phyloP scores from a whole-genome alignment of 179 eudicot species.

The Beta lomatogona region DNA sequence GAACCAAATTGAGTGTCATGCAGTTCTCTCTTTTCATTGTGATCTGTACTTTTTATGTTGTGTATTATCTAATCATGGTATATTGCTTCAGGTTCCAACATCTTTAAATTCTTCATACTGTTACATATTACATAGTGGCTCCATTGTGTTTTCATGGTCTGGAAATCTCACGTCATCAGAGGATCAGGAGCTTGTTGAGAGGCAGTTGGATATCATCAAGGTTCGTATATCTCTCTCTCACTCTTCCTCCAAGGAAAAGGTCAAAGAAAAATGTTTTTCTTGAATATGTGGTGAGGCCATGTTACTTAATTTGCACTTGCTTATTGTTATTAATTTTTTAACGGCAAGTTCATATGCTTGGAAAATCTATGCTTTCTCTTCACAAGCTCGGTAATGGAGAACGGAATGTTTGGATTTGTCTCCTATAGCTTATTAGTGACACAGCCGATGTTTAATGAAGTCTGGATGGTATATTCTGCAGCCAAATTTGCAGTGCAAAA shows the following conservation, averaged over 20 bases:
- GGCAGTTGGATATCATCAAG: slow-evolving; percentile 89
- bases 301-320: not conserved
- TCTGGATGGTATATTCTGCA: slow-evolving; percentile 42
- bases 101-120: slow-evolving; percentile 90
- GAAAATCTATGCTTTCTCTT: too few species aligned
- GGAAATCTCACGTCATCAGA: slow-evolving; percentile 71
- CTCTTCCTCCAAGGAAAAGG: not conserved
- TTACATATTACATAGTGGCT: slow-evolving; percentile 85
- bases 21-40: slow-evolving; percentile 1
- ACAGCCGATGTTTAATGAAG: not conserved
- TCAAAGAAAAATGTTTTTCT: not conserved
- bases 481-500: slow-evolving; percentile 81
- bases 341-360: not conserved
- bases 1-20: not conserved
- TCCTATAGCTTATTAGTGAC: not conserved
- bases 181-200: slow-evolving; percentile 89
- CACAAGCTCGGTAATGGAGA: not conserved
- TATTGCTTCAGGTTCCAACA: slow-evolving; percentile 68
- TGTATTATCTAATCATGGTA: slow-evolving; percentile 14
- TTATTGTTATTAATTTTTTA: not conserved
- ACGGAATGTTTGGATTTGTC: not conserved
- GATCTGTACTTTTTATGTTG: slow-evolving; percentile 10
- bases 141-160: slow-evolving; percentile 76
- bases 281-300: not conserved
- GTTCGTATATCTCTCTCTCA: slow-evolving; percentile 40